A percentile compares a stretch with the other conserved stretches of the same genome.
These are phyloP conservation scores for Microbotryum violaceum DNA, from an alignment of 1,284 basidiomycete species.

Conservation along the genomic window DNA sequence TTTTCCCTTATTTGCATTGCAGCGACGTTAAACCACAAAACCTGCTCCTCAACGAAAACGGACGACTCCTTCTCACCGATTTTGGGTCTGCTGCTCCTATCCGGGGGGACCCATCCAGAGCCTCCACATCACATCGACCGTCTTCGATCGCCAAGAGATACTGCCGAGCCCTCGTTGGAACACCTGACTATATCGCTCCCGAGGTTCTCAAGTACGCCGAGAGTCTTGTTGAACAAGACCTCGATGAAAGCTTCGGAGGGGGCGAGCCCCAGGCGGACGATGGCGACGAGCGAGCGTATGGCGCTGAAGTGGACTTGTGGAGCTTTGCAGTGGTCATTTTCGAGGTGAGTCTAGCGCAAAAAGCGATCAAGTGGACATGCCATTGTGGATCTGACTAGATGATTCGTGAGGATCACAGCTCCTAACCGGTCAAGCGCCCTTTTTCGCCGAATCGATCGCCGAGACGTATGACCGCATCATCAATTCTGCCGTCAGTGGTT, in stretches of 20 bases:
- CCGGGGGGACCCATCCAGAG: slow-evolving; percentile 18
- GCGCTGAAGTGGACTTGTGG: slow-evolving; percentile 86
- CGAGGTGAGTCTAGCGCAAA: slow-evolving; percentile 39
- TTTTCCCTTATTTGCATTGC: slow-evolving; percentile 1
- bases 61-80: slow-evolving; percentile 71
- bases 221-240: slow-evolving; percentile 51
- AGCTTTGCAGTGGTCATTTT: slow-evolving; percentile 80
- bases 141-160: slow-evolving; percentile 48
- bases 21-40: slow-evolving; percentile 93
- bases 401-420: slow-evolving; percentile 49
- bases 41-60: slow-evolving; percentile 59
- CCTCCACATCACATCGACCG: slow-evolving; percentile 33
- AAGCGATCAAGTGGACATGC: slow-evolving; percentile 38
- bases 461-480: slow-evolving; percentile 74
- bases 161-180: slow-evolving; percentile 76
- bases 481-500: slow-evolving; percentile 56
- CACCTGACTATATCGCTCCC: slow-evolving; percentile 88
- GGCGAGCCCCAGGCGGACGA: slow-evolving; percentile 12
- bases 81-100: slow-evolving; percentile 80
- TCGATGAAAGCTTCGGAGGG: slow-evolving; percentile 29
- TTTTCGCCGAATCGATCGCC: slow-evolving; percentile 72
- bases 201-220: slow-evolving; percentile 78
- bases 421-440: slow-evolving; percentile 69
- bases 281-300: slow-evolving; percentile 53
- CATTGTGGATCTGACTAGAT: neutral